Base-by-base conservation (phyloP, 139 green algal species). In the Tetradesmus obliquus region DNA sequence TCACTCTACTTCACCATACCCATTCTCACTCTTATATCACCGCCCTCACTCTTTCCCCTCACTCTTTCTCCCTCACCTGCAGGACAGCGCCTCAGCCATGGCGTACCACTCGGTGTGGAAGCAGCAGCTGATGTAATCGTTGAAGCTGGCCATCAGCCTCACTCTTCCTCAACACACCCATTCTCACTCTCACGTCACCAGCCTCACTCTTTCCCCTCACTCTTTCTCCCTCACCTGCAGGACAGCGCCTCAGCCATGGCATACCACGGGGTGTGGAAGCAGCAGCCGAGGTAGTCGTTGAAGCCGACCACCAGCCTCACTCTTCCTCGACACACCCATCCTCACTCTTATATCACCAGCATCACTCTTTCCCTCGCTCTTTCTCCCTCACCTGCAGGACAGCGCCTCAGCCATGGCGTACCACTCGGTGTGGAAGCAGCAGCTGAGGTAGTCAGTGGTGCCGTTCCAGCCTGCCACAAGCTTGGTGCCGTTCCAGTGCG, bases 201-300 rank as follows among this genome's bases (percentile, higher is more conserved):
- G 10, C 66, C 66, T 13, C 60, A 71, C 60, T 22, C 32, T 45
- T 45, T 20, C 7, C 2, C 6, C 17, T 76, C 66, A 76, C 66
- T 76, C 66, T 24, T 76, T 76, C 17, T 76, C 66, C 15, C 32
- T 45, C 17, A 76, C 66, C 66, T 76, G 66, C 66, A 76, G 66
- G 17, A 24, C 58, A 92, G 82, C 55, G 84, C 58, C 81, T 89
- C 88, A 58, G 88, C 88, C 88, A 87, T 86, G 3, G 13, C 62
- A 15, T 89, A 69, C 89, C 82, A 92, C 9, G 85, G 82, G 0
- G 69, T 88, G 22, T 84, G 62, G 81, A 89, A 92, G 66, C 89
- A 92, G 66, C 81, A 92, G 62, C 89, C 32, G 32, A 88, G 60
- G 66, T 92, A 91, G n/a, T n/a, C n/a, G n/a, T n/a, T n/a, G 8